A percentile compares a stretch with the other conserved stretches of the same genome.
These are phyloP conservation scores for Fusarium siculi DNA, from an alignment of 2,329 filamentous ascomycete species.

Conservation along the genomic window DNA sequence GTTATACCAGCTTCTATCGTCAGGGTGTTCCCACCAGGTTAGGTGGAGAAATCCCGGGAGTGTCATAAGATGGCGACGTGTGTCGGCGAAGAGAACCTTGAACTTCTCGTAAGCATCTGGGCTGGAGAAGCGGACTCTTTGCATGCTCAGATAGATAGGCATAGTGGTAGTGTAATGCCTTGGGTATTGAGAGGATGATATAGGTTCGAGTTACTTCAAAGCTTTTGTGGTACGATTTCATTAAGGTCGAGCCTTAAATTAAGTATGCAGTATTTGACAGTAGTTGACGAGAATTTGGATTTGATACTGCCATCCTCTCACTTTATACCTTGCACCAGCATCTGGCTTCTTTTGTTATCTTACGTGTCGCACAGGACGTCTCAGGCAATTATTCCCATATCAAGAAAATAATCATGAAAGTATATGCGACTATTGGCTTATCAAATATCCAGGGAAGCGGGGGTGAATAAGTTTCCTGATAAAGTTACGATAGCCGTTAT, in stretches of 20 bases:
- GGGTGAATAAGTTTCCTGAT: background rate
- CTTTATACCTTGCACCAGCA: background rate
- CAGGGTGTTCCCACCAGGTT: slow-evolving; percentile 25
- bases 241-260: rapidly evolving
- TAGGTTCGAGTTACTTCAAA: background rate
- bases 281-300: background rate
- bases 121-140: slow-evolving; percentile 26
- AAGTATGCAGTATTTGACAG: background rate
- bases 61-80: slow-evolving; percentile 22
- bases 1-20: slow-evolving; percentile 25
- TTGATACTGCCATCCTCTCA: background rate
- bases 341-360: background rate
- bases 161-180: background rate
- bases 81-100: slow-evolving; percentile 29
- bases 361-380: background rate
- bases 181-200: background rate
- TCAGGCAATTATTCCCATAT: background rate
- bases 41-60: slow-evolving; percentile 14
- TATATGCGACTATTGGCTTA: background rate
- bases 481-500: background rate
- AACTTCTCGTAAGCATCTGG: slow-evolving; percentile 23
- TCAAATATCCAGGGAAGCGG: background rate
- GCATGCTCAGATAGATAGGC: slow-evolving; percentile 21
- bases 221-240: too few relatives aligned
- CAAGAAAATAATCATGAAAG: background rate